Conservation (phyloP, 1,284 basidiomycete genomes). For the Peniophora sp. region DNA sequence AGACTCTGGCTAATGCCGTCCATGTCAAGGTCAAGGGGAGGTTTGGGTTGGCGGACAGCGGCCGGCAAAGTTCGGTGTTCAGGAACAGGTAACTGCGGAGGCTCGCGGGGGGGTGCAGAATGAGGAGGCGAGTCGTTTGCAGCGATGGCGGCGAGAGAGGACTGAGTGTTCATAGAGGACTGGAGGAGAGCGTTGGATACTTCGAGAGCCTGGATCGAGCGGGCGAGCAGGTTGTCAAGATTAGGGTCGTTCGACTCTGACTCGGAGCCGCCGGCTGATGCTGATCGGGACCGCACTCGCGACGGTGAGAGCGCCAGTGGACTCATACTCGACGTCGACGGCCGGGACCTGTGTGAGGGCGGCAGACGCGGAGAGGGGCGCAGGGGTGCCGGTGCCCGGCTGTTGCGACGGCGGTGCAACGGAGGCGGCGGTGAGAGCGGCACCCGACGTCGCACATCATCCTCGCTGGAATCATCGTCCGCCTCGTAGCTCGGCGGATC, state of each 20-base stretch:
- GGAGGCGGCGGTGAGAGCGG: slow-evolving; percentile 3
- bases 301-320: slow-evolving; percentile 14
- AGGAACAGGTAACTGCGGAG: not conserved
- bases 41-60: slow-evolving; percentile 23
- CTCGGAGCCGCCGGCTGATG: slow-evolving; percentile 5
- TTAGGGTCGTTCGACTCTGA: slow-evolving; percentile 29
- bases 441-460: slow-evolving; percentile 43
- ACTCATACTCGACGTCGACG: slow-evolving; percentile 14
- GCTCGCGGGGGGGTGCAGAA: slow-evolving; percentile 13
- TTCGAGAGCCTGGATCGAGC: slow-evolving; percentile 76
- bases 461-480: slow-evolving; percentile 67
- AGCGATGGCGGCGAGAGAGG: slow-evolving; percentile 43
- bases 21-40: slow-evolving; percentile 33
- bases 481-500: slow-evolving; percentile 69
- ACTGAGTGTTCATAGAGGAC: slow-evolving; percentile 62
- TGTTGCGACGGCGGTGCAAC: slow-evolving; percentile 9
- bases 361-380: slow-evolving; percentile 13
- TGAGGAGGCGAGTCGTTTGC: slow-evolving; percentile 21
- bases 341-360: slow-evolving; percentile 10
- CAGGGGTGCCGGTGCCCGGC: slow-evolving; percentile 3
- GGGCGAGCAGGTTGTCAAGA: slow-evolving; percentile 67
- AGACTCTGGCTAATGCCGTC: slow-evolving; percentile 13
- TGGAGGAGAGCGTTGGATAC: slow-evolving; percentile 73
- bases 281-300: slow-evolving; percentile 9
- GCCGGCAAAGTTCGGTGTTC: slow-evolving; percentile 37